Conservation (phyloP, 257 asterid genomes). For the Lithospermum erythrorhizon region DNA sequence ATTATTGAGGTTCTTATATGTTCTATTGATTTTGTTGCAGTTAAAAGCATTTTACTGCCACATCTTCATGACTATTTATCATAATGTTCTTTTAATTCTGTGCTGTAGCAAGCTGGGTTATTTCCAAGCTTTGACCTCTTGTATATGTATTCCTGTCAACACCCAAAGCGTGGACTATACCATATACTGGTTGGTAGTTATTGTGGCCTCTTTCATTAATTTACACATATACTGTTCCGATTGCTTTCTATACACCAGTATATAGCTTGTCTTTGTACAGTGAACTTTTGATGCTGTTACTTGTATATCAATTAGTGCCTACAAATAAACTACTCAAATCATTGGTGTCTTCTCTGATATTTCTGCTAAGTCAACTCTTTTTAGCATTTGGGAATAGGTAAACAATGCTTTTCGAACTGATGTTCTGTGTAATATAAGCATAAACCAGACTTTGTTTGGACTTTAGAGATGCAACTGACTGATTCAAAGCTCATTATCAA, state of each 20-base stretch:
- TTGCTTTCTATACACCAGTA: background rate
- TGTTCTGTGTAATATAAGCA: too few relatives aligned
- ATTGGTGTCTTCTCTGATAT: too few relatives aligned
- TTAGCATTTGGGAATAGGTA: too few relatives aligned
- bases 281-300: background rate
- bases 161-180: constrained; percentile 51
- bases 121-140: constrained; percentile 79
- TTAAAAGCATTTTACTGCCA: background rate
- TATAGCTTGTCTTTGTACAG: background rate
- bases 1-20: constrained; percentile 47
- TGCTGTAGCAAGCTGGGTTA: constrained; percentile 82
- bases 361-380: too few relatives aligned
- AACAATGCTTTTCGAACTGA: too few relatives aligned
- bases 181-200: constrained; percentile 55
- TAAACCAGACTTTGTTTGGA: too few relatives aligned
- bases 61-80: background rate
- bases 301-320: background rate
- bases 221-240: background rate
- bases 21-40: background rate
- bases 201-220: background rate
- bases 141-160: constrained; percentile 61
- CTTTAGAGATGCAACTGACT: too few relatives aligned
- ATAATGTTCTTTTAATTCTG: constrained; percentile 4
- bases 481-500: too few relatives aligned
- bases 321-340: too few relatives aligned